Evolutionary conservation across 148 eudicot genomes (phyloP), one percentile per base, ranked within the genome.

Genomic region (Camellia granthamiana): DNA sequence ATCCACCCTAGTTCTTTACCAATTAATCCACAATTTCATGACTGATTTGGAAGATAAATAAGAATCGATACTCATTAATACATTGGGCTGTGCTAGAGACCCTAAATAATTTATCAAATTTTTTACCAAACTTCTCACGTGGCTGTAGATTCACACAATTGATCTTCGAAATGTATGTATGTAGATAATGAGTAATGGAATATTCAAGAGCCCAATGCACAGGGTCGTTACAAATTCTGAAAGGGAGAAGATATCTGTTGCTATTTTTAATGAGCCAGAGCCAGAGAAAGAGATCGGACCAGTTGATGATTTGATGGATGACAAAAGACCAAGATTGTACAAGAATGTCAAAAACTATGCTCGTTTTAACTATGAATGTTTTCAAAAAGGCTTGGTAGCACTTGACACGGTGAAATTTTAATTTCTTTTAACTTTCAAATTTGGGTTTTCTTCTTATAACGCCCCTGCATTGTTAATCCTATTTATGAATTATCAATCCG

Each of bases 171-270:
- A 30, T 30, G 38, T 30, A 54, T 55, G 14, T 16, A 42, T 83
- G 77, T 70, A 89, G 90, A 86, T 87, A 63, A 81, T 87, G 88
- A 85, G 83, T 21, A 89, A 85, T 30, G 88, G 92, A 9, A 79
- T 84, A 61, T 89, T 76, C 76, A 86, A 87, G 80, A 86, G 90
- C 66, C 88, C 88, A 43, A 46, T 84, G 38, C 92, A 90, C 63
- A 86, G 90, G 83, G 90, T 81, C 63, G 81, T 83, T 69, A 83
- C 88, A 15, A 87, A 77, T 78, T 52, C 83, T 10, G 83, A 81
- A 7, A 81, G 76, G 42, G 84, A 85, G 69, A 90, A 90, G 81
- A 62, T 84, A 4, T 79, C 92, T 1, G 8, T 86, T 47, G 92
- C 85, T 6, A 41, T 85, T 77, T 87, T 88, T 63, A 82, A 84